Evolutionary conservation across 306 rosid genomes (phyloP).

Genomic region (Castanea sativa): DNA sequence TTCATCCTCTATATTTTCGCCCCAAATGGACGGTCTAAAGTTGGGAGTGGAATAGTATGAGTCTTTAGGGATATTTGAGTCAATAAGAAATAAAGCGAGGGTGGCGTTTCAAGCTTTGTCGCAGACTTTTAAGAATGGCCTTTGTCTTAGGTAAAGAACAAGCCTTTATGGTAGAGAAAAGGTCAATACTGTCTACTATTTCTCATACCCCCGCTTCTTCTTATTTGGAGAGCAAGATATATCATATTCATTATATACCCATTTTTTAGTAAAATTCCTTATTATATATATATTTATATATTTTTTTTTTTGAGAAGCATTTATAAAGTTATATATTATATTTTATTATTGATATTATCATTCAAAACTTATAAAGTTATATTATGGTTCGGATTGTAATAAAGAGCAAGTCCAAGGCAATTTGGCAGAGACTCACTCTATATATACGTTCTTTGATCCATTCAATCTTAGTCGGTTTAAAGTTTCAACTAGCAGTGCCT

Average conservation of each 20-base stretch:
- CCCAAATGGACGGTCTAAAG: no score
- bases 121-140: conserved; percentile 14
- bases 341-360: neutral
- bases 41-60: no score
- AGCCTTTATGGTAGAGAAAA: neutral
- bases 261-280: no score
- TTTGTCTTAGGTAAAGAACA: neutral
- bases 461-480: neutral
- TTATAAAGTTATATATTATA: no score
- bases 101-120: neutral
- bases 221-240: no score
- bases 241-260: no score
- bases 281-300: no score
- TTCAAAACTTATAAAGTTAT: neutral
- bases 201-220: neutral
- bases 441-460: neutral
- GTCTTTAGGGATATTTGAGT: no score
- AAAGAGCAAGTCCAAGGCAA: neutral
- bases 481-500: neutral
- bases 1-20: no score
- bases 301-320: no score
- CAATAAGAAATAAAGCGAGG: neutral
- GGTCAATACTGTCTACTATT: neutral
- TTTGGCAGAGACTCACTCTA: neutral
- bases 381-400: neutral